Base-by-base conservation (phyloP, 768 basidiomycete genomes). In the Collybiopsis luxurians region DNA sequence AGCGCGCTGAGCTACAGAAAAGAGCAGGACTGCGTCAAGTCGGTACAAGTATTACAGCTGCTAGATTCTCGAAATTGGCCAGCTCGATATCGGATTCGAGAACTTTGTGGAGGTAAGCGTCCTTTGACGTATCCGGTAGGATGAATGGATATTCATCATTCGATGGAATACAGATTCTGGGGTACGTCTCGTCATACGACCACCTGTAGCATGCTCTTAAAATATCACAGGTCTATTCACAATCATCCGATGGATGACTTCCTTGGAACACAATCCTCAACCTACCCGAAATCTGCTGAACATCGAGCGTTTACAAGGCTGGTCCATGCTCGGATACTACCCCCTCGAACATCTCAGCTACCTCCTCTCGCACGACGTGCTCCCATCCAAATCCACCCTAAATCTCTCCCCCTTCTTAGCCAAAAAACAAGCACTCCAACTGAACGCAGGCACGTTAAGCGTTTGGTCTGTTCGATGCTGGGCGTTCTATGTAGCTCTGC, bases 391-490 rank as follows among this genome's bases (percentile, higher is more conserved):
- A n/a, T 62, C 87, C 3, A 54, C 40, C 13, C 19, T 54, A 11
- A 31, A 54, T 44, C 71, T 81, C 9, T 73, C 77, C n/a, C 68
- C 81, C 11, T 71, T 73, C 43, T 64, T 72, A 49, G 71, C 72
- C 28, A 79, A 76, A 59, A 69, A 66, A 24, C 70, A 84, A 46
- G 65, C 62, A 5, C 66, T 90, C 40, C n/a, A 45, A 13, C 45
- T 55, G 4, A 72, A 86, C 55, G 59, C 79, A 7, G 71, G 74
- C 31, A 69, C 66, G 26, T 67, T 93, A 38, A 75, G 79, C 2
- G 62, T 86, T 52, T 90, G 87, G 89, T 92, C 90, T 13, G 82
- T 79, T 53, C 85, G 92, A 21, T 89, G 86, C 67, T 95, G 92
- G 93, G 87, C 86, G 1, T 68, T 81, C 23, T 95, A 95, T 64